Conservation (phyloP, 441 rosid genomes). For the Eruca vesicaria region DNA sequence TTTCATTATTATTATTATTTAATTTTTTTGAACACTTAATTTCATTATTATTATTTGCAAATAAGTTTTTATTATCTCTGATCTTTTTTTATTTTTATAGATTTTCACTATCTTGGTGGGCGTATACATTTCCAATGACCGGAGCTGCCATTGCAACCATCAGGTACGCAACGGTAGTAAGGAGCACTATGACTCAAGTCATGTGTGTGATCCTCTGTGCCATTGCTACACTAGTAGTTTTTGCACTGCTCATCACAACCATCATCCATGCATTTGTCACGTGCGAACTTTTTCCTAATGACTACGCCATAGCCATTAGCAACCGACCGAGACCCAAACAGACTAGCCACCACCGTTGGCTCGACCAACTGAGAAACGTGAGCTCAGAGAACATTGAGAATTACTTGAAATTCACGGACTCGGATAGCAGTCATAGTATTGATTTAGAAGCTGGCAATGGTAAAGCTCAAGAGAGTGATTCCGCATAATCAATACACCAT, state of each 20-base stretch:
- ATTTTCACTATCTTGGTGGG: conserved; percentile 97
- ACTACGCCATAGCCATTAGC: conserved; percentile 85
- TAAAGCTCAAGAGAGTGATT: conserved; percentile 25
- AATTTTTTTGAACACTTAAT: too few species aligned
- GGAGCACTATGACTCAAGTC: conserved; percentile 45
- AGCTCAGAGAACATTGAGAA: conserved; percentile 65
- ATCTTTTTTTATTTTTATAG: conserved; percentile 25
- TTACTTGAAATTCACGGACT: conserved; percentile 52
- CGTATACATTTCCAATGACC: conserved; percentile 94
- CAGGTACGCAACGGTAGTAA: conserved; percentile 60
- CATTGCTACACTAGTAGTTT: conserved; percentile 54
- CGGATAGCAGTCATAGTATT: conserved; percentile 32
- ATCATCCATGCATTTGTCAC: conserved; percentile 68
- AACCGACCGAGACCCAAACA: conserved; percentile 48
- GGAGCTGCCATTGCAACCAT: conserved; percentile 85
- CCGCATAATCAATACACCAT: background rate
- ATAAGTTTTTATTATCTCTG: background rate
- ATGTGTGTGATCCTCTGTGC: conserved; percentile 52
- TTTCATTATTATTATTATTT: background rate
- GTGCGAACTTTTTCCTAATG: conserved; percentile 80
- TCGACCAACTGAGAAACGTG: conserved; percentile 43
- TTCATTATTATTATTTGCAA: background rate
- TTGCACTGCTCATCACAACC: conserved; percentile 65
- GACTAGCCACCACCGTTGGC: conserved; percentile 53
- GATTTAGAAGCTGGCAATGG: conserved; percentile 52